These are phyloP conservation scores for Taphrina communis DNA, from an alignment of 1,139 yeast genomes.

Conservation along the genomic window DNA sequence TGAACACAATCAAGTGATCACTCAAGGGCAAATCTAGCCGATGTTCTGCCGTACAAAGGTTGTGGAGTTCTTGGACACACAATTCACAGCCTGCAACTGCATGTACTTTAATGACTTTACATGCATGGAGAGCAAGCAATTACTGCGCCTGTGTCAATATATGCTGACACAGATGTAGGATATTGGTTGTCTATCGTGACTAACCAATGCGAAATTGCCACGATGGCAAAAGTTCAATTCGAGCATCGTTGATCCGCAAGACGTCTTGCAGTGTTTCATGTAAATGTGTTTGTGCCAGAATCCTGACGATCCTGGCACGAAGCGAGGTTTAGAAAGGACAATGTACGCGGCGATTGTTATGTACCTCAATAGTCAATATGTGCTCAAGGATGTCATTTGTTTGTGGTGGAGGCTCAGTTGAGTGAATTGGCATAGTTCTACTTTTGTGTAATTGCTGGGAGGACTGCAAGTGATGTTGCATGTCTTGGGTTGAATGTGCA, in stretches of 20 bases:
- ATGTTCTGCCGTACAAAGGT: neutral
- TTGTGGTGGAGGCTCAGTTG: neutral
- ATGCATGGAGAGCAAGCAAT: too few relatives aligned
- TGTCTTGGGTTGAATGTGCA: too few relatives aligned
- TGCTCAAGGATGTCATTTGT: neutral
- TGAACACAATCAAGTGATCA: neutral
- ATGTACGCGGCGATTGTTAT: too few relatives aligned
- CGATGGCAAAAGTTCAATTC: neutral
- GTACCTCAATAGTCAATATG: too few relatives aligned
- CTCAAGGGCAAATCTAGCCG: neutral
- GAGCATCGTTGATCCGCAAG: neutral
- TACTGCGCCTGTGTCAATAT: too few relatives aligned
- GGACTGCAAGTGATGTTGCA: too few relatives aligned
- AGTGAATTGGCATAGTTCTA: too few relatives aligned
- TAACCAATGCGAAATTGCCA: constrained; percentile 11
- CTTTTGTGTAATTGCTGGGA: too few relatives aligned
- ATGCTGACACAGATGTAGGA: too few relatives aligned
- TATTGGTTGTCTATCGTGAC: neutral
- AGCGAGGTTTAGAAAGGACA: too few relatives aligned
- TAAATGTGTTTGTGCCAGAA: neutral
- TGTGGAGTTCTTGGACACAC: neutral
- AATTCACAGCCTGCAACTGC: neutral
- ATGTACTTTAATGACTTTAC: neutral
- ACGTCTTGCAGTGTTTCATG: neutral
- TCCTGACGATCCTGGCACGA: too few relatives aligned